Percentiles rank a stretch among this genome's conserved stretches.
Conservation (phyloP, 192 early-diverging fungal genomes). For the Backusella parvicylindrica region DNA sequence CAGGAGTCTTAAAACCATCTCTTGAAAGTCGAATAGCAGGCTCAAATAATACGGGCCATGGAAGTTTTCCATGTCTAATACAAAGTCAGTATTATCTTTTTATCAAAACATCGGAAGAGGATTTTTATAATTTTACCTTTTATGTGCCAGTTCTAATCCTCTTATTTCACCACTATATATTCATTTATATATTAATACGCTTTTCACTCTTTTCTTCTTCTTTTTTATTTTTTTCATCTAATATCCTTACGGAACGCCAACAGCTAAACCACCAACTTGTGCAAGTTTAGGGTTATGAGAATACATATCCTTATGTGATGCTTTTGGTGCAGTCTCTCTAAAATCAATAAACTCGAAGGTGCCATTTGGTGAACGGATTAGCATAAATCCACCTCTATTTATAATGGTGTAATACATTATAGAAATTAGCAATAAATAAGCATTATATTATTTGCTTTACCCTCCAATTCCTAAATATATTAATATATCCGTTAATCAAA, state of each 20-base stretch:
- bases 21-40: constrained; percentile 71
- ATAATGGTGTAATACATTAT: constrained; percentile 3
- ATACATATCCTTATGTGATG: constrained; percentile 75
- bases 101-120: too few relatives aligned
- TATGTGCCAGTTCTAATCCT: constrained; percentile 78
- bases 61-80: constrained; percentile 67
- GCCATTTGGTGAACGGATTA: constrained; percentile 61
- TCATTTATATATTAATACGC: background rate
- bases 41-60: constrained; percentile 77
- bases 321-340: constrained; percentile 77
- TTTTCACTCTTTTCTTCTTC: background rate
- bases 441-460: background rate
- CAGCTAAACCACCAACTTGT: constrained; percentile 65
- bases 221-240: background rate
- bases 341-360: constrained; percentile 79
- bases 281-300: constrained; percentile 62
- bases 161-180: constrained; percentile 73
- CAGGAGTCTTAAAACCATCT: constrained; percentile 56
- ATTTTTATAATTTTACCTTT: constrained; percentile 32
- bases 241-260: constrained; percentile 69
- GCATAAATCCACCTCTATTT: constrained; percentile 87
- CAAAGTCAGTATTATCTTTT: too few relatives aligned
- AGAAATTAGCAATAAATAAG: background rate
- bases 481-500: background rate
- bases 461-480: constrained; percentile 62